Base-by-base conservation (phyloP, 192 early-diverging fungal genomes). In the Glomus cerebriforme region DNA sequence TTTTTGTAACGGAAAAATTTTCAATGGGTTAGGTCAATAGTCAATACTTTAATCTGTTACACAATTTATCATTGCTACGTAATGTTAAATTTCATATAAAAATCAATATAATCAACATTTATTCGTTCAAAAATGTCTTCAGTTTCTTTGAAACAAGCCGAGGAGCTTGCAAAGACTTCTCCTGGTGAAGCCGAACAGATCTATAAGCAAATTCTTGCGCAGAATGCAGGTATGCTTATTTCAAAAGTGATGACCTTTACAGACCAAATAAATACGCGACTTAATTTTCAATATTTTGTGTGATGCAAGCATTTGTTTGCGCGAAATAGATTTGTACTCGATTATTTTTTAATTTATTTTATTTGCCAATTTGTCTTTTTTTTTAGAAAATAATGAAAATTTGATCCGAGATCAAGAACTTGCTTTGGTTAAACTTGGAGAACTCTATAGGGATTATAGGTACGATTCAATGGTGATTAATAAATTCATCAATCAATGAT, bases 391-490 rank as follows among this genome's bases (percentile, higher is more conserved):
- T 22, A 47, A 75, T 19, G 86, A 92, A n/a, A 79, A 86, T n/a
- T 82, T 88, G 58, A 70, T 87, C n/a, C 85, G 81, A 35, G 86
- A 87, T 29, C 90, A 91, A 74, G 95, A 96, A 81, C 79, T 81
- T 9, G 90, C 92, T 32, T 79, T 96, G 8, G 79, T 93, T 72
- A 92, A 91, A 67, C 87, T 96, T 12, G 94, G 91, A 12, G 87
- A 93, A 78, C 86, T 93, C 31, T 95, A 94, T 81, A 82, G 89
- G 45, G 86, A 91, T 77, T 85, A 90, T 63, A 86, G 89, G 92
- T 92, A 83, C 27, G 4, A 9, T 17, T 8, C 2, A 27, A n/a
- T 49, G 26, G 5, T 43, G 2, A 5, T 10, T 69, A 8, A 43
- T 24, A 8, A 39, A 5, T 24, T 26, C 4, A 32, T 35, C 22